A percentile compares a stretch with the other conserved stretches of the same genome.
phyloP scores from a whole-genome alignment of 2,329 filamentous ascomycete genomes.

The Catunica adiposa region DNA sequence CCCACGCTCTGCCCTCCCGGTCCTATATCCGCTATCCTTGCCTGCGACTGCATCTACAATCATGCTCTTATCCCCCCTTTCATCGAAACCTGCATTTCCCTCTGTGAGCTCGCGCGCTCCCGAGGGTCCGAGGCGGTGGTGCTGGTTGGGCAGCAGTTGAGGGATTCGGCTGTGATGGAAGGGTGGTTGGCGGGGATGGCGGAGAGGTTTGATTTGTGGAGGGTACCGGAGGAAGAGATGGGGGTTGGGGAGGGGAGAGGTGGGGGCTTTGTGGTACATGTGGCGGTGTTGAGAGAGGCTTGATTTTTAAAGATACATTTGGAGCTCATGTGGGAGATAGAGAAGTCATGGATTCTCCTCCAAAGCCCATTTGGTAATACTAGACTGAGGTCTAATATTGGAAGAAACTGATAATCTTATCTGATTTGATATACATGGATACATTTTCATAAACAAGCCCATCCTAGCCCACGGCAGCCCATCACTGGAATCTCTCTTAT shows the following conservation, averaged over 20 bases:
- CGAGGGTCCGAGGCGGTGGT: conserved; percentile 45
- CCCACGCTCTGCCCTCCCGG: not conserved
- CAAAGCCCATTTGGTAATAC: too few species aligned
- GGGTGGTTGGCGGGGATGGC: conserved; percentile 58
- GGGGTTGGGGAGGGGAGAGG: conserved; percentile 41
- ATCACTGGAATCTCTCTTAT: too few species aligned
- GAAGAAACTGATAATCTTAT: too few species aligned
- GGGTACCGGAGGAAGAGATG: conserved; percentile 49
- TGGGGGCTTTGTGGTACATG: conserved; percentile 67
- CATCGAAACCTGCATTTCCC: conserved; percentile 63
- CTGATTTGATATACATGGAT: too few species aligned
- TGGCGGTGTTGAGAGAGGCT: conserved; percentile 42
- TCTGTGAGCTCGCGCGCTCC: conserved; percentile 32
- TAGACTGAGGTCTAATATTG: too few species aligned
- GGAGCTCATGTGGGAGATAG: too few species aligned
- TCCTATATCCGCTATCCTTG: conserved; percentile 37
- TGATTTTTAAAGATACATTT: too few species aligned
- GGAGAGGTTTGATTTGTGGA: conserved; percentile 55
- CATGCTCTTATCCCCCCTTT: conserved; percentile 68
- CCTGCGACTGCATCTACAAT: conserved; percentile 94
- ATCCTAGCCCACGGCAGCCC: not conserved
- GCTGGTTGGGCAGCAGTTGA: conserved; percentile 75
- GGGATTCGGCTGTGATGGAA: conserved; percentile 72
- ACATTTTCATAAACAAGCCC: too few species aligned
- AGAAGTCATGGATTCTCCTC: too few species aligned